Conservation (phyloP, 2,329 filamentous ascomycete genomes). For the Ascocoryne sarcoides region DNA sequence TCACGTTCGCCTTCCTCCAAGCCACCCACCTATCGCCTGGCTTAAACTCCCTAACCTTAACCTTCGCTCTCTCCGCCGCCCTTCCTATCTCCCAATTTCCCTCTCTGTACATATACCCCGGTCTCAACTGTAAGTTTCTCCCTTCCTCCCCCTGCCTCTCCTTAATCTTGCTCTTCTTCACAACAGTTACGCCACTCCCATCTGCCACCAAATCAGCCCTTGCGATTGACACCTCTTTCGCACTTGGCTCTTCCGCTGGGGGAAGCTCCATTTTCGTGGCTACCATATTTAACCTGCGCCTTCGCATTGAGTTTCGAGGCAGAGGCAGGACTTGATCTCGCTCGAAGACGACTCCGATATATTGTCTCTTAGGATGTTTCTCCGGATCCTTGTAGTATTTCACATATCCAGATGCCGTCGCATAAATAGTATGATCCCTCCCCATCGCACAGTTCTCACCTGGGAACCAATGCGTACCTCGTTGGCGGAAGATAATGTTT, state of each 20-base stretch:
- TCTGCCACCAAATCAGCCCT: constrained; percentile 13
- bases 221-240: constrained; percentile 9
- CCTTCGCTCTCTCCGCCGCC: constrained; percentile 49
- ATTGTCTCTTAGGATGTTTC: constrained; percentile 77
- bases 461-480: constrained; percentile 87
- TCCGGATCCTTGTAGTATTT: constrained; percentile 90
- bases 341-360: constrained; percentile 87
- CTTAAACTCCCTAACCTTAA: constrained; percentile 48
- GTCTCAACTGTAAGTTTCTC: constrained; percentile 34
- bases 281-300: constrained; percentile 68
- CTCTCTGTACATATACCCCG: constrained; percentile 55
- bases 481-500: constrained; percentile 97
- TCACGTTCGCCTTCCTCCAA: constrained; percentile 50
- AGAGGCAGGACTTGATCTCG: constrained; percentile 73
- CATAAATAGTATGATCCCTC: constrained; percentile 91
- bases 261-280: constrained; percentile 37
- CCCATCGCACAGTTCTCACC: constrained; percentile 95
- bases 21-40: constrained; percentile 49
- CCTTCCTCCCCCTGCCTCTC: constrained; percentile 29
- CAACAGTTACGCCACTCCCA: constrained; percentile 5
- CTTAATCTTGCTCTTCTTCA: constrained; percentile 13
- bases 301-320: constrained; percentile 62
- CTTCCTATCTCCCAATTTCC: constrained; percentile 61
- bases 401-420: constrained; percentile 78
- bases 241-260: constrained; percentile 8